phyloP scores from a whole-genome alignment of 1,284 basidiomycete species.

The Veloboletus limbatus region DNA sequence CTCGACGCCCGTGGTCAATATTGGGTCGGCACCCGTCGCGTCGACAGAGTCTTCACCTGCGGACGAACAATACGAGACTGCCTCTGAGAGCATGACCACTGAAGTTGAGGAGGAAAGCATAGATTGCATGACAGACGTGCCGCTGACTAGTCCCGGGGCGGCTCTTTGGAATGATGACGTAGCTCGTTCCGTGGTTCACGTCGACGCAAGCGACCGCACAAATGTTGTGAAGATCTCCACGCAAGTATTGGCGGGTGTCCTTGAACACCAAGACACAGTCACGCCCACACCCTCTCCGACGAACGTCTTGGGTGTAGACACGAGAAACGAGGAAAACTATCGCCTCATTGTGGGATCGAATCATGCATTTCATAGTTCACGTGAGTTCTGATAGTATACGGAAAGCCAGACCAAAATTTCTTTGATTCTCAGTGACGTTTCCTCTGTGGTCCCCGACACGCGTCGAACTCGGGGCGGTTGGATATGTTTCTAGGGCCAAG shows the following conservation, averaged over 20 bases:
- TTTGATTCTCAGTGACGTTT: constrained; percentile 53
- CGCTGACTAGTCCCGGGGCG: constrained; percentile 20
- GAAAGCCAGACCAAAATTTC: neutral
- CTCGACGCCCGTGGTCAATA: neutral
- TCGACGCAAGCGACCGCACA: neutral
- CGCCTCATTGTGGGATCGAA: constrained; percentile 45
- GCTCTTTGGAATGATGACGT: neutral
- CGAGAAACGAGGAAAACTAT: constrained; percentile 60
- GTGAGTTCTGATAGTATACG: constrained; percentile 41
- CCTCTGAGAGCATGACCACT: constrained; percentile 24
- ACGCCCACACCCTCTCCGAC: constrained; percentile 47
- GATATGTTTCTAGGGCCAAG: constrained; percentile 59
- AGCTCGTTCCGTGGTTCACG: neutral
- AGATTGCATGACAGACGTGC: constrained; percentile 18
- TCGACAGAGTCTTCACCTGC: constrained; percentile 22
- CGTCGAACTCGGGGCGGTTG: constrained; percentile 66
- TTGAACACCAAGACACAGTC: constrained; percentile 34
- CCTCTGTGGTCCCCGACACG: constrained; percentile 67
- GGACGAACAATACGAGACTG: constrained; percentile 29
- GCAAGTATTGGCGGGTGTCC: constrained; percentile 24
- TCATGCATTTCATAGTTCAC: constrained; percentile 66
- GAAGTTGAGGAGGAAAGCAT: constrained; percentile 10
- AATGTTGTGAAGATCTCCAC: constrained; percentile 8
- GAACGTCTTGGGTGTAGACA: constrained; percentile 43
- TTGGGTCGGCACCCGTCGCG: neutral